Evolutionary conservation across 202 grass and related monocot species (phyloP), one percentile per base, ranked within the genome.

Genomic region (Bolboschoenoplectus hybrid): DNA sequence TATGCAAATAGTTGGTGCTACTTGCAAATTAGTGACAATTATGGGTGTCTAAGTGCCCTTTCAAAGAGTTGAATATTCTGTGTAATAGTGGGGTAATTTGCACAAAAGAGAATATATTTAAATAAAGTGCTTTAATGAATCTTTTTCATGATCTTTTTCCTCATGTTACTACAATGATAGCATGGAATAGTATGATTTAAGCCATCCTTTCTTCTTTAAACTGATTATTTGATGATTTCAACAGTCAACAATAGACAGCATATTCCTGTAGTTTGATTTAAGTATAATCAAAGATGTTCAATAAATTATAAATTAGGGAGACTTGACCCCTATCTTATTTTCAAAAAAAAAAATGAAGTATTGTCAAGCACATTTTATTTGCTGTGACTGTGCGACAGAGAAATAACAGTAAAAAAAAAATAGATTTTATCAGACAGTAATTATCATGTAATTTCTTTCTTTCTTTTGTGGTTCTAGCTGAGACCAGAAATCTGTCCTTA

Each of bases 171-270:
- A 47, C 20, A 72, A 47, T 73, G 1, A 73, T 47, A 49, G 20
- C 7, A 73, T 73, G 69, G n/a, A 73, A 49, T 73, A 17, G 7
- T 73, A 26, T n/a, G 49, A 2, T 47, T 19, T 49, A 73, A 49
- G 69, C 69, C 43, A 26, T 73, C 40, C 67, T 43, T 46, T 73
- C 69, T 73, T 73, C 43, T 73, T 10, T 20, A 0, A 73, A 73
- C 41, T 12, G n/a, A 47, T 73, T 73, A 73, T 43, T 49, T 73
- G 43, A 26, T 49, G 17, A 73, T 73, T 73, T 73, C 17, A 26
- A 7, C 41, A 49, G 43, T 73, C 2, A 72, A 72, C 43, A 45
- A 73, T 49, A 49, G 17, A 74, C 44, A 49, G 44, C 9, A 50
- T 74, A 73, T 49, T 20, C 46, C 9, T 19, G 9, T 46, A 41